Evolutionary conservation across 75 land plant species (phyloP).

Genomic region (Picea sitchensis): DNA sequence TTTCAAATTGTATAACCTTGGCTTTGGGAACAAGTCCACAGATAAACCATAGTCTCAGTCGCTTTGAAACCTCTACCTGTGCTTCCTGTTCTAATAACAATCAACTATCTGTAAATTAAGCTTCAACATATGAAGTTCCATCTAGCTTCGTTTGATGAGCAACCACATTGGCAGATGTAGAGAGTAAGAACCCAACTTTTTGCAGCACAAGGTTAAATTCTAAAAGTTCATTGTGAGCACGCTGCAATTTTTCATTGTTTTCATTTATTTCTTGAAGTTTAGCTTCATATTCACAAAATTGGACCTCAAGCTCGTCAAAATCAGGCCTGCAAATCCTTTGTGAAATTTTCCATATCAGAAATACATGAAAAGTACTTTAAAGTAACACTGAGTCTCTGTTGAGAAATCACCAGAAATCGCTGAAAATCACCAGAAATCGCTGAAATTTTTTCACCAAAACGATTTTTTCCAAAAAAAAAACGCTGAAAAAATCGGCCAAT

Average conservation of each 20-base stretch:
- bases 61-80: slow-evolving; percentile 59
- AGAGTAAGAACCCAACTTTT: slow-evolving; percentile 71
- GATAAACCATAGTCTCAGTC: slow-evolving; percentile 74
- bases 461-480: too few relatives aligned
- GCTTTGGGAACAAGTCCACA: slow-evolving; percentile 77
- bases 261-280: slow-evolving; percentile 88
- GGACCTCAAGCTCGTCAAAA: slow-evolving; percentile 78
- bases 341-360: too few relatives aligned
- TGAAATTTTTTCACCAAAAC: too few relatives aligned
- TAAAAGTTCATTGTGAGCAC: slow-evolving; percentile 77
- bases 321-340: slow-evolving; percentile 20
- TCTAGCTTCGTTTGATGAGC: slow-evolving; percentile 45
- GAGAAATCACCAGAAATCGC: too few relatives aligned
- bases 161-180: slow-evolving; percentile 36
- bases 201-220: slow-evolving; percentile 88
- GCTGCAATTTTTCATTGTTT: slow-evolving; percentile 76
- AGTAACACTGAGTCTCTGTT: too few relatives aligned
- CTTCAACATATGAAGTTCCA: slow-evolving; percentile 36
- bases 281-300: slow-evolving; percentile 76
- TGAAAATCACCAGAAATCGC: too few relatives aligned
- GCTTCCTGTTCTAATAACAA: slow-evolving; percentile 72
- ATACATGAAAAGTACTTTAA: too few relatives aligned
- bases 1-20: slow-evolving; percentile 77
- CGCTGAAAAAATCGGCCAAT: too few relatives aligned
- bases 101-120: slow-evolving; percentile 31